Percentiles rank a stretch among this genome's conserved stretches.
Evolutionary conservation across 805 yeast genomes (phyloP).

Genomic region (Debaryomyces prosopidis): DNA sequence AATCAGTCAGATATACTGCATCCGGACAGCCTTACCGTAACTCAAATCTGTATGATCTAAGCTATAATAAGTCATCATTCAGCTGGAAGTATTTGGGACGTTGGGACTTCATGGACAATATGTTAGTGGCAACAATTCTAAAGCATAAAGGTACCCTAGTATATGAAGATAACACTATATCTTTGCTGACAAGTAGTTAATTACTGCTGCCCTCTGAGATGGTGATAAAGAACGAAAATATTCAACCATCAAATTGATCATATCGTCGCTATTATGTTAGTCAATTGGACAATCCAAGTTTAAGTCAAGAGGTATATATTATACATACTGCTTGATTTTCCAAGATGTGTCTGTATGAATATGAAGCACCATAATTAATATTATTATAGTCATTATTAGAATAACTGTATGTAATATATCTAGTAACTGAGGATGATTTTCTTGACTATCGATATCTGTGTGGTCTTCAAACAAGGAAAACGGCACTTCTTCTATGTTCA

Average conservation of each 20-base stretch:
- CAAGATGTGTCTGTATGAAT: not conserved
- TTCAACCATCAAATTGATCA: not conserved
- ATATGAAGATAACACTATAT: not conserved
- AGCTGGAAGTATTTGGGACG: no score
- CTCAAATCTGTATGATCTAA: no score
- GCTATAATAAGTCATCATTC: no score
- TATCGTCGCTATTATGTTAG: not conserved
- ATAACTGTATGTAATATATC: slow-evolving; percentile 5
- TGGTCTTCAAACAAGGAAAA: not conserved
- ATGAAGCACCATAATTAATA: slow-evolving; percentile 5
- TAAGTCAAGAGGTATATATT: not conserved
- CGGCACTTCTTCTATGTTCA: not conserved
- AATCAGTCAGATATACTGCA: no score
- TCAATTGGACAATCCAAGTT: not conserved
- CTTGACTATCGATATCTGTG: not conserved
- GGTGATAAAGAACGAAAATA: not conserved
- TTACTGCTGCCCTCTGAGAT: not conserved
- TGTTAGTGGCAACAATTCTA: no score
- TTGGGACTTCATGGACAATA: no score
- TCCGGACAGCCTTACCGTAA: no score
- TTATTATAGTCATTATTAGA: slow-evolving; percentile 2
- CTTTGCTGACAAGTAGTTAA: slow-evolving; percentile 1
- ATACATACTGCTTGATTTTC: not conserved
- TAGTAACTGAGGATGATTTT: not conserved
- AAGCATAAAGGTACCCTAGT: no score